Evolutionary conservation across 805 yeast genomes (phyloP).

Genomic region (Huiozyma sinensis): DNA sequence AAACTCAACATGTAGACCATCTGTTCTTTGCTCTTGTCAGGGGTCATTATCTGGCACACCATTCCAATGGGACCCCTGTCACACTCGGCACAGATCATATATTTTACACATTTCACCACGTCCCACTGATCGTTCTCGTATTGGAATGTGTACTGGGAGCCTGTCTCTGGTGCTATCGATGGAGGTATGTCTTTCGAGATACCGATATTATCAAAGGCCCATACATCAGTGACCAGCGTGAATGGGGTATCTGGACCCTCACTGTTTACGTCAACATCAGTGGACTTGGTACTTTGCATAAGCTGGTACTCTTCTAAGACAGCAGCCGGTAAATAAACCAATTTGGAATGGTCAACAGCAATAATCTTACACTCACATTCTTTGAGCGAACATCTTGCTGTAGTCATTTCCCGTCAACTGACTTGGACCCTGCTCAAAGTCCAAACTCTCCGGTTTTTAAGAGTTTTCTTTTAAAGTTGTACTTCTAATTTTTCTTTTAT

Average conservation of each 20-base stretch:
- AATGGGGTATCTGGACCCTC: conserved; percentile 18
- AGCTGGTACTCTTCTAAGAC: conserved; percentile 12
- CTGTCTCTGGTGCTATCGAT: conserved; percentile 8
- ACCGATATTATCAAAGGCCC: conserved; percentile 76
- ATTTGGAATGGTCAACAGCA: conserved; percentile 4
- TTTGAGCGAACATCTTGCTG: conserved; percentile 19
- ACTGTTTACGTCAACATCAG: conserved; percentile 1
- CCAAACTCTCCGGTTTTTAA: too few species aligned
- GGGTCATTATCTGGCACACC: conserved; percentile 36
- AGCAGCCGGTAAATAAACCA: conserved; percentile 6
- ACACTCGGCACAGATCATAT: conserved; percentile 64
- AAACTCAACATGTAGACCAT: conserved; percentile 36
- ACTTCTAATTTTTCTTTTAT: too few species aligned
- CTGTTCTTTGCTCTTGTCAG: conserved; percentile 11
- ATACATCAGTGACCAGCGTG: conserved; percentile 43
- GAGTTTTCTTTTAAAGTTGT: too few species aligned
- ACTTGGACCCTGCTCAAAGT: too few species aligned
- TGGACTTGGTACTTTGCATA: conserved; percentile 7
- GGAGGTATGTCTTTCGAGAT: conserved; percentile 40
- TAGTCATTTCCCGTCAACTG: not conserved
- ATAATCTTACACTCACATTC: conserved; percentile 17
- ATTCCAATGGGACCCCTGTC: conserved; percentile 66
- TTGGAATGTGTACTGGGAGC: conserved; percentile 10
- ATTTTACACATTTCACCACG: conserved; percentile 36
- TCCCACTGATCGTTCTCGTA: conserved; percentile 14